A percentile compares a stretch with the other conserved stretches of the same genome.
These are phyloP conservation scores for Lojkania enalia DNA, from an alignment of 2,329 filamentous ascomycete species.

Conservation along the genomic window DNA sequence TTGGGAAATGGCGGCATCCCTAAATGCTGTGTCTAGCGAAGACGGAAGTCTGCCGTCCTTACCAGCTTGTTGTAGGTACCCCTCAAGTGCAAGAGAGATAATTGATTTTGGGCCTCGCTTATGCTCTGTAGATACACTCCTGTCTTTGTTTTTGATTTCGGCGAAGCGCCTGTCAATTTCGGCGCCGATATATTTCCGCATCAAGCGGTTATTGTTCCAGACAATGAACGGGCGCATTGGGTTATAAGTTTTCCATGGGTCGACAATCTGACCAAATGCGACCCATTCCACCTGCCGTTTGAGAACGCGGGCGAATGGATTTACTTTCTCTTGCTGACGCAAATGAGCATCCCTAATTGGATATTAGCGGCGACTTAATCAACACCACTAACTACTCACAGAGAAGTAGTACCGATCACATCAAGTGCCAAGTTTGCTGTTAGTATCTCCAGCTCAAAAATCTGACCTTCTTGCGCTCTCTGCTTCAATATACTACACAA, in stretches of 20 bases:
- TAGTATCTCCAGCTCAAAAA: conserved; percentile 10
- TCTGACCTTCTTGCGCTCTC: conserved; percentile 1
- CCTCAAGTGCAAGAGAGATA: conserved; percentile 5
- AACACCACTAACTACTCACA: conserved; percentile 6
- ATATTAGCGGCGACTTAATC: conserved; percentile 1
- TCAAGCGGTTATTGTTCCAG: conserved; percentile 13
- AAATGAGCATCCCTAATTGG: conserved; percentile 7
- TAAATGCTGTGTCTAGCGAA: background rate
- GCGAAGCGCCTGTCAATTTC: conserved; percentile 14
- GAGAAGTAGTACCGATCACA: conserved; percentile 10
- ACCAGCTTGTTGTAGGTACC: background rate
- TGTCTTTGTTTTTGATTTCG: conserved; percentile 4
- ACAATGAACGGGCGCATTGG: conserved; percentile 9
- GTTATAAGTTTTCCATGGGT: conserved; percentile 9
- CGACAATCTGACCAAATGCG: conserved; percentile 5
- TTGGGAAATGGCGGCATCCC: conserved; percentile 8
- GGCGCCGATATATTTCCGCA: conserved; percentile 11
- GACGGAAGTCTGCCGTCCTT: background rate
- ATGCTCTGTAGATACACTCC: background rate
- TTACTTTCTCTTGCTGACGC: conserved; percentile 4
- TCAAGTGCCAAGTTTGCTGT: conserved; percentile 13
- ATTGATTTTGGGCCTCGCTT: conserved; percentile 10
- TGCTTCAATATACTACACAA: conserved; percentile 10
- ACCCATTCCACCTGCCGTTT: conserved; percentile 9
- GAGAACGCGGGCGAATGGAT: conserved; percentile 8